Conservation (phyloP, 2,329 filamentous ascomycete genomes). For the Tolypocladium ophioglossoides region DNA sequence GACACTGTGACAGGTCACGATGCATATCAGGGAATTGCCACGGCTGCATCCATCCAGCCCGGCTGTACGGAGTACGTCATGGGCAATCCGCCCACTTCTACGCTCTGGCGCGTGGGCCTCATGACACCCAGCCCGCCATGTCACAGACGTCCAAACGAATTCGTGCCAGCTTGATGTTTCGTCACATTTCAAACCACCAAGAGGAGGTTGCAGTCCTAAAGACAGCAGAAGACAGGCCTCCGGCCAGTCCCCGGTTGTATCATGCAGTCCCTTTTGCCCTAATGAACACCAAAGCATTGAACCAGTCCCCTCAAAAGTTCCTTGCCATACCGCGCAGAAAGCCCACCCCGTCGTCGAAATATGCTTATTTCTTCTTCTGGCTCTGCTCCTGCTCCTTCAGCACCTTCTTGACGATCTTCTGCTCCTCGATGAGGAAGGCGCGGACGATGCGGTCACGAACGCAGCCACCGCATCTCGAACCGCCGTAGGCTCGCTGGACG, state of each 20-base stretch:
- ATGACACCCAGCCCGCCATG: background rate
- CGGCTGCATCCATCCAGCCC: background rate
- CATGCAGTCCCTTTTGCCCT: slow-evolving; percentile 40
- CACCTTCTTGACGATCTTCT: slow-evolving; percentile 99
- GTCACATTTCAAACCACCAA: slow-evolving; percentile 36
- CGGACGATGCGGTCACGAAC: slow-evolving; percentile 96
- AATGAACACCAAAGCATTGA: slow-evolving; percentile 45
- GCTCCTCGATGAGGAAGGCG: slow-evolving; percentile 99
- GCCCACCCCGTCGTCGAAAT: slow-evolving; percentile 16
- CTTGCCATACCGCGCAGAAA: slow-evolving; percentile 22
- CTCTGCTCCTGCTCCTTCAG: slow-evolving; percentile 90
- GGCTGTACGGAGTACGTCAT: background rate
- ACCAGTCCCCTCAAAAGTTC: slow-evolving; percentile 25
- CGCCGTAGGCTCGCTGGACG: slow-evolving; percentile 96
- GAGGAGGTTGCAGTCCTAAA: slow-evolving; percentile 30
- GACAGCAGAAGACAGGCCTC: slow-evolving; percentile 34
- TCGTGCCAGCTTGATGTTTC: slow-evolving; percentile 25
- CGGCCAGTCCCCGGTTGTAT: slow-evolving; percentile 26
- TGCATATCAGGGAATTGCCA: background rate
- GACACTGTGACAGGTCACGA: background rate
- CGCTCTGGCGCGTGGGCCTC: background rate
- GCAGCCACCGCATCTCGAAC: slow-evolving; percentile 96
- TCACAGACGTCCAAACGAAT: background rate
- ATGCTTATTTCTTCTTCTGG: slow-evolving; percentile 59
- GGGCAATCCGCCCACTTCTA: background rate